Conservation (phyloP, 805 yeast species). For the Kazachstania viticola region DNA sequence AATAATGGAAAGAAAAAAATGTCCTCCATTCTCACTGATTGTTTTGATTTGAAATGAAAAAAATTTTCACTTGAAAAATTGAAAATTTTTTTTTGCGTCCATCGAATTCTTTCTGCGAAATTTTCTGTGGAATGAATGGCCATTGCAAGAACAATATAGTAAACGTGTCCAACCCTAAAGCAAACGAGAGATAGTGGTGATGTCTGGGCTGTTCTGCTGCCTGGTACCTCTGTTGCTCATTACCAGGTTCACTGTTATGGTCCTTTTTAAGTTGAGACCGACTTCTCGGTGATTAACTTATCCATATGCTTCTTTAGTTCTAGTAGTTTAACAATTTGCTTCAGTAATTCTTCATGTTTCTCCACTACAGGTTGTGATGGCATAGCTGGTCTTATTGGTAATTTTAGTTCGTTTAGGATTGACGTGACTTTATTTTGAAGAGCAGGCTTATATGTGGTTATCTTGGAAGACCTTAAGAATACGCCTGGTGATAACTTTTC, state of each 20-base stretch:
- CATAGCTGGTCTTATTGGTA: conserved; percentile 77
- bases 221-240: too few species aligned
- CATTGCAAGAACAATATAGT: too few species aligned
- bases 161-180: too few species aligned
- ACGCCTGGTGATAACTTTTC: conserved; percentile 72
- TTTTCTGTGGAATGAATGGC: too few species aligned
- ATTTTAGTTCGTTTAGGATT: conserved; percentile 63
- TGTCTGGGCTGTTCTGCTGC: too few species aligned
- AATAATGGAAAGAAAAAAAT: too few species aligned
- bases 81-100: too few species aligned
- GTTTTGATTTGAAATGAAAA: too few species aligned
- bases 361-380: conserved; percentile 72
- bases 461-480: conserved; percentile 63
- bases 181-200: too few species aligned
- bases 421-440: conserved; percentile 50
- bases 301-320: conserved; percentile 83
- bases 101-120: too few species aligned
- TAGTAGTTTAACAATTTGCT: conserved; percentile 55
- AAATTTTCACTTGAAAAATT: too few species aligned
- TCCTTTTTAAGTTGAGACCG: conserved; percentile 28
- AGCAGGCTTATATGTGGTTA: conserved; percentile 69
- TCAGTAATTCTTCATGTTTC: conserved; percentile 64
- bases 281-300: conserved; percentile 70
- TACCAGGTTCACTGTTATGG: not conserved
- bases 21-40: too few species aligned